Conservation (phyloP, 2,329 filamentous ascomycete species). For the Bipolaris oryzae region DNA sequence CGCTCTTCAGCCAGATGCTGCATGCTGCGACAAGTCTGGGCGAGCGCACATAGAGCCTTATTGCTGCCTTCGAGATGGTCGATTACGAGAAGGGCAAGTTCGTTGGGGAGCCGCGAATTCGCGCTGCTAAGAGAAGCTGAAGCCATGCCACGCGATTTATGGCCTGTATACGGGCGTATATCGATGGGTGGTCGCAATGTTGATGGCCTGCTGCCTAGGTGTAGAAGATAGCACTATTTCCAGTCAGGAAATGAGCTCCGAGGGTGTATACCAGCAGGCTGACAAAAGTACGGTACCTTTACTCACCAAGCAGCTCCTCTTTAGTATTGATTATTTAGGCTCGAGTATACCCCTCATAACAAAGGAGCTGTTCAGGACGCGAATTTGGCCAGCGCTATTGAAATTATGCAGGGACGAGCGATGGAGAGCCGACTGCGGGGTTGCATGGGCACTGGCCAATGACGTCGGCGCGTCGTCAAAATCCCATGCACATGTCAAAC, state of each 20-base stretch:
- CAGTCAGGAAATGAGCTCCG: not conserved
- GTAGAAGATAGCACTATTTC: not conserved
- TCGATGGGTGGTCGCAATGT: not conserved
- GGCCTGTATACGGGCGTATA: not conserved
- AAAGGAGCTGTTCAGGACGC: not conserved
- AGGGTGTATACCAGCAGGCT: not conserved
- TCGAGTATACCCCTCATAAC: not conserved
- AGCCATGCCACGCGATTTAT: constrained; percentile 15
- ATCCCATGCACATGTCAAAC: not conserved
- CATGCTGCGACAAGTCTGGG: constrained; percentile 37
- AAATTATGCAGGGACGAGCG: constrained; percentile 11
- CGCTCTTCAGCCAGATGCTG: constrained; percentile 41
- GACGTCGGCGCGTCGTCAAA: constrained; percentile 6
- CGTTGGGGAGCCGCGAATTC: constrained; percentile 29
- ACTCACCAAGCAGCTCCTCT: too few species aligned
- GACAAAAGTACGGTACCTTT: not conserved
- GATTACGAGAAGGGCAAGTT: constrained; percentile 40
- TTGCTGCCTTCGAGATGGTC: constrained; percentile 34
- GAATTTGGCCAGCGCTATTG: constrained; percentile 8
- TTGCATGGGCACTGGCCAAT: constrained; percentile 5
- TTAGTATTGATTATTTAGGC: not conserved
- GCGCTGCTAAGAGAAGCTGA: constrained; percentile 23
- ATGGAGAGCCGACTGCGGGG: constrained; percentile 3
- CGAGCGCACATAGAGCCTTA: constrained; percentile 33
- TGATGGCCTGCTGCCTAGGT: not conserved